These are phyloP conservation scores for Spatholobus suberectus DNA, from an alignment of 306 rosid genomes.

Conservation along the genomic window DNA sequence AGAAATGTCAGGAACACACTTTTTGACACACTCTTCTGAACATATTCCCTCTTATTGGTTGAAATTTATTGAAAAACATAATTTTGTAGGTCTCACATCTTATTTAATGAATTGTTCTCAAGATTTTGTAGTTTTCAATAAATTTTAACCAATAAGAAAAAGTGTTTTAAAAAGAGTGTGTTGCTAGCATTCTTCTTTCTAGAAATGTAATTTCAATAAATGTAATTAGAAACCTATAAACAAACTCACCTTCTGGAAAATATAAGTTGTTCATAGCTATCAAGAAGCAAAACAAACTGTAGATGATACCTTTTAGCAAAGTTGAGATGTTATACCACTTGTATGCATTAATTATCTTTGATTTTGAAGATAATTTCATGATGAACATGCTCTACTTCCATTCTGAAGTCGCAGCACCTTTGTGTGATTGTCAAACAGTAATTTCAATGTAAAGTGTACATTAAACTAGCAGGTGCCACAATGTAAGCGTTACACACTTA, in stretches of 20 bases:
- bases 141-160: no score
- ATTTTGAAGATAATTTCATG: background rate
- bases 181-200: no score
- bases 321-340: background rate
- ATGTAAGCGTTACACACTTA: constrained; percentile 2
- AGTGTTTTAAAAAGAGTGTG: no score
- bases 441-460: constrained; percentile 1
- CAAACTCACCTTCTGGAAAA: background rate
- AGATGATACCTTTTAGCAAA: background rate
- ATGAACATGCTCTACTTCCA: background rate
- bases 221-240: background rate
- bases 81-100: no score
- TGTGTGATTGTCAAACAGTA: background rate
- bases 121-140: no score
- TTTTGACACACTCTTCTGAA: no score
- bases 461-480: background rate
- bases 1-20: no score
- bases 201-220: no score
- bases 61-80: no score
- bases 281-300: background rate
- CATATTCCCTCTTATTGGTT: no score
- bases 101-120: no score
- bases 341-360: background rate
- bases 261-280: background rate
- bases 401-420: background rate